Evolutionary conservation across 805 yeast species (phyloP), one percentile per base, ranked within the genome.

Genomic region (Wickerhamiella parazyma): DNA sequence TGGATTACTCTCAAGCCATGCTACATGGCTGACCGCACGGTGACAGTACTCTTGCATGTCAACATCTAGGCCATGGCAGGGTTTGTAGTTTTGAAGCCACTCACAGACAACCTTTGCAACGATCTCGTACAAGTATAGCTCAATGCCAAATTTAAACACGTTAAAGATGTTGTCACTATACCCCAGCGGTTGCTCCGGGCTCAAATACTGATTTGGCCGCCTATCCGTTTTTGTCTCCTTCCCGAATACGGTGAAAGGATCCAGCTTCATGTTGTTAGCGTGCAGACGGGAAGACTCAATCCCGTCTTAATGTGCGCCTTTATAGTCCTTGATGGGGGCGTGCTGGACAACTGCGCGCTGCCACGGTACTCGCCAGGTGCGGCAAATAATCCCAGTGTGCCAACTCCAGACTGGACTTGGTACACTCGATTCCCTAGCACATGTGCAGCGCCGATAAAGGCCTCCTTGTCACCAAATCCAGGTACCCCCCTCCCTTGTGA

Each of bases 391-490:
- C 43, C 43, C 19, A 40, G 33, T 4, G 37, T 33, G 14, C 10
- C 19, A 12, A 24, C n/a, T 3, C 4, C 6, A n/a, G 14, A 3
- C n/a, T 20, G n/a, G 11, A 40, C 37, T 33, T 40, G 43, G 31
- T 40, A 40, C 3, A 3, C 16, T 6, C 4, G n/a, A 10, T 33
- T 20, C 2, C 28, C 22, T 17, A 40, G 16, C 12, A 22, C 43
- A 16, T 21, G 14, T 26, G 43, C 43, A 12, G 43, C 36, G 7
- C 36, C 14, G 18, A 22, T 22, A 33, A 40, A 40, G 8, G 37
- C 22, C 20, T 40, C 43, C 21, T 80, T 80, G 56, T 80, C 89
- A 38, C 89, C 89, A 61, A 78, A 84, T 12, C 89, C 89, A 3
- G 71, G 73, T 33, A 68, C 68, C 26, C 79, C 79, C 12, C 3